phyloP scores from a whole-genome alignment of 352 stramenopile genomes.

The Pythium biforme region DNA sequence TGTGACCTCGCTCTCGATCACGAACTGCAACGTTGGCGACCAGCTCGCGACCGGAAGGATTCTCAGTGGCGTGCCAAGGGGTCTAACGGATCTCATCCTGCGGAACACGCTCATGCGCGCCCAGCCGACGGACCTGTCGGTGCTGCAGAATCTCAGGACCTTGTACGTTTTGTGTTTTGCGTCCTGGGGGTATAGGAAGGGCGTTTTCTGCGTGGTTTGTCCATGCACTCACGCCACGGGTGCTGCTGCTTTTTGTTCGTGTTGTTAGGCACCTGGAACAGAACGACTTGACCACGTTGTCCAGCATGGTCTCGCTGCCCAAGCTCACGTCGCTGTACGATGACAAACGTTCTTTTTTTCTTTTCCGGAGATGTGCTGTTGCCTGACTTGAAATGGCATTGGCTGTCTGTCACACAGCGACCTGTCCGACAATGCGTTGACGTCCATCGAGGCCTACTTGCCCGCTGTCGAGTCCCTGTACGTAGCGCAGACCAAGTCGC shows the following conservation, averaged over 20 bases:
- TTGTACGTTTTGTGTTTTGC: no score
- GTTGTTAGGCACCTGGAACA: not conserved
- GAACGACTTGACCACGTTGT: not conserved
- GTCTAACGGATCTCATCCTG: not conserved
- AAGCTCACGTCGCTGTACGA: conserved; percentile 1
- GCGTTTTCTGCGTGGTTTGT: no score
- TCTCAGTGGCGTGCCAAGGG: not conserved
- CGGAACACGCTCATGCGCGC: not conserved
- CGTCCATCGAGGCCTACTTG: not conserved
- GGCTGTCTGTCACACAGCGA: not conserved
- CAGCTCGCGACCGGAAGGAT: not conserved
- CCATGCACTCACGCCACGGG: no score
- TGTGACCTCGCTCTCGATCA: conserved; percentile 2
- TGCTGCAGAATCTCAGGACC: not conserved
- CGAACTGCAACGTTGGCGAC: not conserved
- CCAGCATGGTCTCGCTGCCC: not conserved
- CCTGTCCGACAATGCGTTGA: not conserved
- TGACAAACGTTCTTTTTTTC: no score
- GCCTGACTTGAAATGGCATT: no score
- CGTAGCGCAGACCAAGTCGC: not conserved
- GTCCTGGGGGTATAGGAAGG: no score
- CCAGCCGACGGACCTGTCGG: not conserved
- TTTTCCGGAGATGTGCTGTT: no score
- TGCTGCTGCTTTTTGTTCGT: no score
- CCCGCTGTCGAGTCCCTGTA: not conserved